These are phyloP conservation scores for Taiwanofungus camphoratus DNA, from an alignment of 1,284 basidiomycete genomes.

Conservation along the genomic window DNA sequence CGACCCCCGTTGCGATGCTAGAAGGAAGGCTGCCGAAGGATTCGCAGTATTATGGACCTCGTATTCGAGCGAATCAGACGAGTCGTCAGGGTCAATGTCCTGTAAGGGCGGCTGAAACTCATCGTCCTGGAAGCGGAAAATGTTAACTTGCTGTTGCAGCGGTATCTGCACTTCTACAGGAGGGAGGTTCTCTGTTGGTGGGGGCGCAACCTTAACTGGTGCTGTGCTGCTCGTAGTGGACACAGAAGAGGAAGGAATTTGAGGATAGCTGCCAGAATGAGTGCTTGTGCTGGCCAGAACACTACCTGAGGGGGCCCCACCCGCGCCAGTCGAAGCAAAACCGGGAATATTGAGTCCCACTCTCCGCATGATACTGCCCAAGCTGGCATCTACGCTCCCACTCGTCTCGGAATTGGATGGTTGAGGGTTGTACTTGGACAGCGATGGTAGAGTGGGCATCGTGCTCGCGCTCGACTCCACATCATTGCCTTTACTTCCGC, in stretches of 20 bases:
- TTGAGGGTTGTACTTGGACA: constrained; percentile 50
- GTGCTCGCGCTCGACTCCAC: constrained; percentile 60
- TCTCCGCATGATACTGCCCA: constrained; percentile 50
- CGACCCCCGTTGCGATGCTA: constrained; percentile 35
- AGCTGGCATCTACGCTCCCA: constrained; percentile 28
- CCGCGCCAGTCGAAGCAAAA: constrained; percentile 3
- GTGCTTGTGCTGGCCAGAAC: neutral
- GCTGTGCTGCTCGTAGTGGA: constrained; percentile 5
- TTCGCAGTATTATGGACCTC: constrained; percentile 23
- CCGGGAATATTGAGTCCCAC: constrained; percentile 34
- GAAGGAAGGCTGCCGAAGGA: constrained; percentile 27
- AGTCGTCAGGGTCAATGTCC: constrained; percentile 37
- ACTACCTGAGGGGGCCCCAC: neutral
- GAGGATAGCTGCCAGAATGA: neutral
- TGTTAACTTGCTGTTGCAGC: constrained; percentile 21
- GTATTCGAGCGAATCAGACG: constrained; percentile 45
- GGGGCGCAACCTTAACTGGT: neutral
- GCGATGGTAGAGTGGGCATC: constrained; percentile 59
- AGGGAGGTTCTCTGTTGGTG: neutral
- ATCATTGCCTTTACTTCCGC: constrained; percentile 16
- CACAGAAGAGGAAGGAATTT: constrained; percentile 1
- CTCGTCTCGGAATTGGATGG: constrained; percentile 37
- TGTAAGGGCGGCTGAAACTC: constrained; percentile 20
- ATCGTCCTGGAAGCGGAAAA: constrained; percentile 24
- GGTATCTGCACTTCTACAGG: constrained; percentile 19